Percentiles rank a stretch among this genome's conserved stretches.
phyloP scores from a whole-genome alignment of 2,329 filamentous ascomycete species.

The Thielaviopsis populi region DNA sequence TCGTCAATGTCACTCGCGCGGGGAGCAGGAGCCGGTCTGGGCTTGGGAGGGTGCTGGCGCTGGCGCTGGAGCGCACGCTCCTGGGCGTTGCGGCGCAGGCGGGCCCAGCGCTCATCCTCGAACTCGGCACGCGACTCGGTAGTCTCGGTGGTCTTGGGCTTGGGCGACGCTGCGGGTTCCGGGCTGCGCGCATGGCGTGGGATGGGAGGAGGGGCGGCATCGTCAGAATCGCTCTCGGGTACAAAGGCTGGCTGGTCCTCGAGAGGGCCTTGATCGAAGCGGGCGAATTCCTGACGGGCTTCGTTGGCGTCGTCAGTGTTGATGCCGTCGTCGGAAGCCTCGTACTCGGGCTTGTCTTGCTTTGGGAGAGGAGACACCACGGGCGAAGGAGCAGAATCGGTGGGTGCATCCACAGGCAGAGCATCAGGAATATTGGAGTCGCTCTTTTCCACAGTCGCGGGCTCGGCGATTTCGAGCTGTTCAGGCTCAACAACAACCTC shows the following conservation, averaged over 20 bases:
- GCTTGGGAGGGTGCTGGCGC: slow-evolving; percentile 47
- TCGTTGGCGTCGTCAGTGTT: slow-evolving; percentile 44
- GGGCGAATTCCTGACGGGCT: slow-evolving; percentile 44
- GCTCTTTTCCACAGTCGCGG: slow-evolving; percentile 11
- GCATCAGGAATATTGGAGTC: slow-evolving; percentile 5
- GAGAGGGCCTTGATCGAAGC: slow-evolving; percentile 81
- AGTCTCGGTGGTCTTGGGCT: slow-evolving; percentile 20
- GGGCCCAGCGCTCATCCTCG: slow-evolving; percentile 72
- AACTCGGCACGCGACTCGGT: slow-evolving; percentile 26
- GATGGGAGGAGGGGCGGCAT: slow-evolving; percentile 38
- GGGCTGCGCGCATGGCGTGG: slow-evolving; percentile 27
- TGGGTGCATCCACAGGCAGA: neutral
- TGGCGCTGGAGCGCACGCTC: slow-evolving; percentile 54
- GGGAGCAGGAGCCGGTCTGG: slow-evolving; percentile 1
- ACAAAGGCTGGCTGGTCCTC: slow-evolving; percentile 73
- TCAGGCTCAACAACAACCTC: neutral
- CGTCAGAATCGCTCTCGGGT: slow-evolving; percentile 40
- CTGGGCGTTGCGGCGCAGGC: slow-evolving; percentile 88
- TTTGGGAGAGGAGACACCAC: slow-evolving; percentile 9
- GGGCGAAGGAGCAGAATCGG: slow-evolving; percentile 13
- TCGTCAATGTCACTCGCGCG: slow-evolving; percentile 46
- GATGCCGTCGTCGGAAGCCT: slow-evolving; percentile 38
- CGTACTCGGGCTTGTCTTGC: slow-evolving; percentile 27
- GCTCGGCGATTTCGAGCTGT: neutral
- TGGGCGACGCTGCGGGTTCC: slow-evolving; percentile 21